Conservation (phyloP, 371 early-diverging fungal species). For the Coemansia linderi region DNA sequence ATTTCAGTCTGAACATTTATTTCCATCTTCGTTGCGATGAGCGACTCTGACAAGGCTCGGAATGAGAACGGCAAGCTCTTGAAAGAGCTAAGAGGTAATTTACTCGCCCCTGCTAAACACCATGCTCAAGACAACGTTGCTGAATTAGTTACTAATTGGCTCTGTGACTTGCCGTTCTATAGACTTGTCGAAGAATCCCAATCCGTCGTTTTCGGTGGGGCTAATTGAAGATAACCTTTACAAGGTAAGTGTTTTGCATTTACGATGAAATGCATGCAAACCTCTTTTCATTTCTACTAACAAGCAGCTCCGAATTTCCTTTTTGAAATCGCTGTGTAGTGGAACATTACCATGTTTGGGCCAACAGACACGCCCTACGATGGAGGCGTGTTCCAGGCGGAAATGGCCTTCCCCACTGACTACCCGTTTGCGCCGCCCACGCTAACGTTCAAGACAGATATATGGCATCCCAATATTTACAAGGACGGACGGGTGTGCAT, state of each 20-base stretch:
- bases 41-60: not conserved
- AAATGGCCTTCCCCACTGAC: slow-evolving; percentile 84
- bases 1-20: not conserved
- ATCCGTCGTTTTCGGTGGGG: slow-evolving; percentile 49
- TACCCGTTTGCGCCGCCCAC: slow-evolving; percentile 93
- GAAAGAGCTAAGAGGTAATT: slow-evolving; percentile 32
- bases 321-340: slow-evolving; percentile 50
- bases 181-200: slow-evolving; percentile 33
- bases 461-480: slow-evolving; percentile 73
- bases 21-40: not conserved
- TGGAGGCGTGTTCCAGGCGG: slow-evolving; percentile 81
- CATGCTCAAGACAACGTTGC: not conserved
- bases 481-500: slow-evolving; percentile 98
- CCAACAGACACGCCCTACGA: slow-evolving; percentile 91
- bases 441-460: slow-evolving; percentile 76
- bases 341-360: slow-evolving; percentile 94
- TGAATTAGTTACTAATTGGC: not conserved
- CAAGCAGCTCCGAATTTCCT: not conserved
- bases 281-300: not conserved
- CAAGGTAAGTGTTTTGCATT: slow-evolving; percentile 53
- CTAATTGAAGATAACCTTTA: slow-evolving; percentile 88
- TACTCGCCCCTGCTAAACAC: not conserved
- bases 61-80: slow-evolving; percentile 28
- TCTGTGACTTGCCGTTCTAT: not conserved
- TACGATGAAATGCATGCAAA: not conserved